Evolutionary conservation across 345 rosid species (phyloP).

Genomic region (Populus pruinosa): DNA sequence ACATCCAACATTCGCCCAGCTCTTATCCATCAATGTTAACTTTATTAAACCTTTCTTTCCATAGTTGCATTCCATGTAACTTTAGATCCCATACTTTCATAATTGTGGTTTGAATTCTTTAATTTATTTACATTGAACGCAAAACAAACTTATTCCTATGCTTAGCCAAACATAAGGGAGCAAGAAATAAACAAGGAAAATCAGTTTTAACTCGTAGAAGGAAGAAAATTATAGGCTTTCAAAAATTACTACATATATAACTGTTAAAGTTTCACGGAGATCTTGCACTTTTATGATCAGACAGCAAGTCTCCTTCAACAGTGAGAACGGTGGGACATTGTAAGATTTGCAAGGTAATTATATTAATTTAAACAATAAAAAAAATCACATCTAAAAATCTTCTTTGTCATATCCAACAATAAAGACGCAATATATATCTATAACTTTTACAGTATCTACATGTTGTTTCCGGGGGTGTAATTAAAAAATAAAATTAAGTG

Average conservation of each 20-base stretch:
- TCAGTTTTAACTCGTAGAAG: neutral
- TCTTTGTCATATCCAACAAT: no score
- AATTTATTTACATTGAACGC: neutral
- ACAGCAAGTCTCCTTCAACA: neutral
- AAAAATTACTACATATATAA: neutral
- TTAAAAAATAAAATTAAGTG: no score
- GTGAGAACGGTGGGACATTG: neutral
- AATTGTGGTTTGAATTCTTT: neutral
- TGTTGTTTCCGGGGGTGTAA: no score
- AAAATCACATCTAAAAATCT: no score
- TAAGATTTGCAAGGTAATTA: neutral
- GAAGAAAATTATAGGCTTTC: neutral
- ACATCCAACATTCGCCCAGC: neutral
- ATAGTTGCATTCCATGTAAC: neutral
- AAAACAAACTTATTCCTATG: neutral
- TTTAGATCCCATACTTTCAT: neutral
- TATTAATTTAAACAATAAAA: neutral
- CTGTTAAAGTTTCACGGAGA: neutral
- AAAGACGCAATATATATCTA: no score
- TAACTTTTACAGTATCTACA: no score
- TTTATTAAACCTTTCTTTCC: conserved; percentile 1
- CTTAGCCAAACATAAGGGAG: neutral
- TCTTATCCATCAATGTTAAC: neutral
- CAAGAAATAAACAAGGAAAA: neutral
- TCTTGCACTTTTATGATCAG: neutral